Conservation (phyloP, 2,329 filamentous ascomycete species). For the Chaetomium strumarium region DNA sequence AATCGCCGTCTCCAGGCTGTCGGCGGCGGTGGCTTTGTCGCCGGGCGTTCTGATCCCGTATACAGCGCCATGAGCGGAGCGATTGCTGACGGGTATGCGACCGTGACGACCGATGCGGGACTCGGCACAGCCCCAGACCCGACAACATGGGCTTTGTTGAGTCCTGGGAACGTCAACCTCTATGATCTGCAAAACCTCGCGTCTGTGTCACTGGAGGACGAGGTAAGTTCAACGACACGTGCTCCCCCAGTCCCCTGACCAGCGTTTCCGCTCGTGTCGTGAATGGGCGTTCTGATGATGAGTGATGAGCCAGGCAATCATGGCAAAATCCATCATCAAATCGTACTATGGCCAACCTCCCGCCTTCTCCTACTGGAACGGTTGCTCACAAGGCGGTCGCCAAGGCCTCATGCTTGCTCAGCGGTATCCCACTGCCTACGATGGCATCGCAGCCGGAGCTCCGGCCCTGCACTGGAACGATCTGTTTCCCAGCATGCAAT, state of each 20-base stretch:
- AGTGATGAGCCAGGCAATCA: slow-evolving; percentile 22
- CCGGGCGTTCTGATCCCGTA: slow-evolving; percentile 22
- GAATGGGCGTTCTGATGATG: no score
- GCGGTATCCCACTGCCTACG: slow-evolving; percentile 47
- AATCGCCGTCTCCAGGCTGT: slow-evolving; percentile 33
- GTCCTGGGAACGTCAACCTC: slow-evolving; percentile 25
- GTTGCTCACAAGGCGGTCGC: slow-evolving; percentile 50
- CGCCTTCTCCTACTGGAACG: slow-evolving; percentile 47
- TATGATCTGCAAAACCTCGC: slow-evolving; percentile 22
- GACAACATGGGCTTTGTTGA: slow-evolving; percentile 21
- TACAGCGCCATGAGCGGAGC: slow-evolving; percentile 18
- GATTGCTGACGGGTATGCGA: slow-evolving; percentile 21
- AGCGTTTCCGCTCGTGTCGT: no score
- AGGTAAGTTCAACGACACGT: not conserved
- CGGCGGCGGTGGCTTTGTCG: slow-evolving; percentile 33
- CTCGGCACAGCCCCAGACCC: slow-evolving; percentile 4
- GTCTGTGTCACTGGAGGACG: slow-evolving; percentile 16
- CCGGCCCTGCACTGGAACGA: slow-evolving; percentile 33
- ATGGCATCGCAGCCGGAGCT: slow-evolving; percentile 45
- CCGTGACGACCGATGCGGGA: slow-evolving; percentile 26
- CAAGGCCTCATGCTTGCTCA: slow-evolving; percentile 48
- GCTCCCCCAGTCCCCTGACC: no score
- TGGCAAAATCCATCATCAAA: slow-evolving; percentile 43
- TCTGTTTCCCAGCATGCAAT: slow-evolving; percentile 29
- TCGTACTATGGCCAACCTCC: slow-evolving; percentile 42